Percentiles rank a stretch among this genome's conserved stretches.
Conservation (phyloP, 805 yeast species). For the Candida taoyuanica region DNA sequence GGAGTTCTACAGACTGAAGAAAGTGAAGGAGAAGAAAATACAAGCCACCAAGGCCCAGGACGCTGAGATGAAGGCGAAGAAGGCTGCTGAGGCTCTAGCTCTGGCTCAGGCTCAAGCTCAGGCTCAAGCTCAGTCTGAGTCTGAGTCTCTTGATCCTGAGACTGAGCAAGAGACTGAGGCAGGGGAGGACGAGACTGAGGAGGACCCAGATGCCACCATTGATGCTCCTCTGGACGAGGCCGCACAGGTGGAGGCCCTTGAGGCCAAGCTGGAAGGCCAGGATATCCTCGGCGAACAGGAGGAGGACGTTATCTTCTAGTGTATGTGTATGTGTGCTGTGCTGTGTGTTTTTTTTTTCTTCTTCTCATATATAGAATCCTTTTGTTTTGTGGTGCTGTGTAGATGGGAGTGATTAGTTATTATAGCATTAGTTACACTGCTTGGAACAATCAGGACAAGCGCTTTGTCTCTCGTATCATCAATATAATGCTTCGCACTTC, state of each 20-base stretch:
- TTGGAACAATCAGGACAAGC: too few relatives aligned
- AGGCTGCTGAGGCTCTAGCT: conserved; percentile 23
- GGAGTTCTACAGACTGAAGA: conserved; percentile 93
- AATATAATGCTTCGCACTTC: too few relatives aligned
- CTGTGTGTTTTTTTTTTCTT: background rate
- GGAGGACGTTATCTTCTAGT: conserved; percentile 42
- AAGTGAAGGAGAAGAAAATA: conserved; percentile 45
- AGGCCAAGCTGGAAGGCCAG: conserved; percentile 16
- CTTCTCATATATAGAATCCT: too few relatives aligned
- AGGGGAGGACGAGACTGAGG: conserved; percentile 9
- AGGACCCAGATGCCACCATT: conserved; percentile 12
- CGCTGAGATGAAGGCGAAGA: conserved; percentile 29
- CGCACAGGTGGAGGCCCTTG: conserved; percentile 14
- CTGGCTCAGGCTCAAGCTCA: conserved; percentile 9
- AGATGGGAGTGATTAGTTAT: too few relatives aligned
- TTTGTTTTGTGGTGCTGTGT: too few relatives aligned
- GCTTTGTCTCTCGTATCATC: too few relatives aligned
- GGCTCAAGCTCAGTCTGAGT: conserved; percentile 7
- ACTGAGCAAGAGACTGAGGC: conserved; percentile 11
- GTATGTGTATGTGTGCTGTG: background rate
- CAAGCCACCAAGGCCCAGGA: conserved; percentile 28
- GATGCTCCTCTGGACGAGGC: conserved; percentile 16
- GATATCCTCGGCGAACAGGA: conserved; percentile 36
- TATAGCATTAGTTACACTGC: too few relatives aligned
- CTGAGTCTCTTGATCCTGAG: background rate